Percentiles rank a stretch among this genome's conserved stretches.
Conservation (phyloP, 2,329 filamentous ascomycete species). For the Fusarium buxicola region DNA sequence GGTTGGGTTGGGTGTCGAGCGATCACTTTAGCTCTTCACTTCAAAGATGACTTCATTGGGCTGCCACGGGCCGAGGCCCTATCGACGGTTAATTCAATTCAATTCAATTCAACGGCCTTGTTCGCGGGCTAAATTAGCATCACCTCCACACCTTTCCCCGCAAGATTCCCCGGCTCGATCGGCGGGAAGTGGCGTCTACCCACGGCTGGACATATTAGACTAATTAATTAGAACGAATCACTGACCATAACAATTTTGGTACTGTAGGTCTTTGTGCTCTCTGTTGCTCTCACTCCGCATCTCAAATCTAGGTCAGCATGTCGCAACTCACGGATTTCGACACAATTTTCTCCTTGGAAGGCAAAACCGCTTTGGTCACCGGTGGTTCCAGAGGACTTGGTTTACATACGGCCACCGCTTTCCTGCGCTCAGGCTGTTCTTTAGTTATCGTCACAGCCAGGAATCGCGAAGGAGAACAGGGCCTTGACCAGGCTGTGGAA, state of each 20-base stretch:
- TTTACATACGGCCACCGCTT: slow-evolving; percentile 72
- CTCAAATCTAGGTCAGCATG: slow-evolving; percentile 30
- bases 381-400: slow-evolving; percentile 64
- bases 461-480: slow-evolving; percentile 69
- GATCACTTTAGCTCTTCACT: neutral
- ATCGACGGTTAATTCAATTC: too few species aligned
- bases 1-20: neutral
- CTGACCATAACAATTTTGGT: too few species aligned
- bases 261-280: neutral
- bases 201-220: slow-evolving; percentile 23
- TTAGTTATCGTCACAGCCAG: slow-evolving; percentile 80
- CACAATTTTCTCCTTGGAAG: slow-evolving; percentile 48
- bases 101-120: neutral
- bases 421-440: slow-evolving; percentile 76
- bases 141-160: slow-evolving; percentile 9
- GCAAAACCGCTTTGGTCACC: slow-evolving; percentile 60
- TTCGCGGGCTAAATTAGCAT: slow-evolving; percentile 18
- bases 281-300: neutral
- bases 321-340: slow-evolving; percentile 47
- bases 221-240: neutral
- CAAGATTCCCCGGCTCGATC: slow-evolving; percentile 19
- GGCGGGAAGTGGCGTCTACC: slow-evolving; percentile 3
- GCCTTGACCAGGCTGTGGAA: slow-evolving; percentile 69
- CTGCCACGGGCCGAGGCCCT: slow-evolving; percentile 17
- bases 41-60: neutral